These are phyloP conservation scores for Hymenoscyphus infarciens DNA, from an alignment of 2,329 filamentous ascomycete genomes.

Conservation along the genomic window DNA sequence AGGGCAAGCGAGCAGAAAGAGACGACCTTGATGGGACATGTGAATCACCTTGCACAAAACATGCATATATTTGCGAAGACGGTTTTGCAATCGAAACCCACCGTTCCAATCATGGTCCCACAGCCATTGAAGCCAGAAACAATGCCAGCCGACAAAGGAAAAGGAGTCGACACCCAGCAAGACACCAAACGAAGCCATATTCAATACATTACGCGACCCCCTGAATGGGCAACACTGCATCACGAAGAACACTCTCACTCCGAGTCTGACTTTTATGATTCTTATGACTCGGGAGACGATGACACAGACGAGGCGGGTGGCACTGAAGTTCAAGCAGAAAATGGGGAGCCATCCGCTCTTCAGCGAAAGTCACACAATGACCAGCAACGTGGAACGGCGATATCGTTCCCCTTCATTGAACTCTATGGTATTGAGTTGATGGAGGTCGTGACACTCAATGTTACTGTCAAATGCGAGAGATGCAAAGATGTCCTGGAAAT, in stretches of 20 bases:
- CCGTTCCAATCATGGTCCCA: conserved; percentile 10
- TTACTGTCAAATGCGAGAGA: conserved; percentile 73
- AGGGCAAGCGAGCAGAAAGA: conserved; percentile 54
- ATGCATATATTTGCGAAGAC: conserved; percentile 64
- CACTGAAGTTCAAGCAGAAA: conserved; percentile 39
- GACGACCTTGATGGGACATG: conserved; percentile 64
- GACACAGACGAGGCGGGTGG: conserved; percentile 30
- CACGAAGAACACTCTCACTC: conserved; percentile 46
- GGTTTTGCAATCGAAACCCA: conserved; percentile 33
- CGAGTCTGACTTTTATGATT: conserved; percentile 45
- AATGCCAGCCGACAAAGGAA: conserved; percentile 15
- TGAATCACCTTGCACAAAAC: conserved; percentile 73
- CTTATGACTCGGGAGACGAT: conserved; percentile 43
- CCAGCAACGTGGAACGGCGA: conserved; percentile 66
- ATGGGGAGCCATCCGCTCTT: conserved; percentile 32
- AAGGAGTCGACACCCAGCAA: conserved; percentile 28
- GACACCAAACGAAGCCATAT: conserved; percentile 58
- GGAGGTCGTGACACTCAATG: conserved; percentile 61
- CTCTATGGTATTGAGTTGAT: conserved; percentile 74
- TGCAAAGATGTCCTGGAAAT: conserved; percentile 74
- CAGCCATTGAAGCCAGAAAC: neutral
- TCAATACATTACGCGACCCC: conserved; percentile 68
- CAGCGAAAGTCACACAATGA: conserved; percentile 18
- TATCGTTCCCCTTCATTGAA: conserved; percentile 75
- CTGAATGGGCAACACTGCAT: conserved; percentile 61